These are phyloP conservation scores for Blastobotrys parvus DNA, from an alignment of 805 yeast species.

Conservation along the genomic window DNA sequence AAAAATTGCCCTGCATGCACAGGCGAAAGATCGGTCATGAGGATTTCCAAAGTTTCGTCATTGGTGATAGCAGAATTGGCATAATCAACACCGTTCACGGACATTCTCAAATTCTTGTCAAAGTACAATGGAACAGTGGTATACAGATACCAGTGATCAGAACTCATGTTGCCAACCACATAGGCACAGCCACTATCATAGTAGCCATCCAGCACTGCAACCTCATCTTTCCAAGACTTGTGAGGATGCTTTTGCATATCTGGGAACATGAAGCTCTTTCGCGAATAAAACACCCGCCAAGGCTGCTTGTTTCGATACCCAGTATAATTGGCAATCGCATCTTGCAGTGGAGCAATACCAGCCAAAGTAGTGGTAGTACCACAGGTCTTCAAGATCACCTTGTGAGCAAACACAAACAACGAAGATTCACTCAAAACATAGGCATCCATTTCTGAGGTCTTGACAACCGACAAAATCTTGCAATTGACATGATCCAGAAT, in stretches of 20 bases:
- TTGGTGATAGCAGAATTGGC: slow-evolving; percentile 6
- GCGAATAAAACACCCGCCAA: slow-evolving; percentile 73
- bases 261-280: slow-evolving; percentile 91
- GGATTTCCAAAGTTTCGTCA: slow-evolving; percentile 77
- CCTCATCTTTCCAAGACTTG: slow-evolving; percentile 77
- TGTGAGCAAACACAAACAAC: slow-evolving; percentile 80
- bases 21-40: slow-evolving; percentile 79
- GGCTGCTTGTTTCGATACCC: slow-evolving; percentile 36
- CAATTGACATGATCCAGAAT: slow-evolving; percentile 79
- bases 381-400: slow-evolving; percentile 83
- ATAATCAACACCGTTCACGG: not conserved
- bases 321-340: slow-evolving; percentile 35
- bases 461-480: slow-evolving; percentile 74
- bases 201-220: slow-evolving; percentile 53
- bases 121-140: slow-evolving; percentile 40
- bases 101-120: slow-evolving; percentile 2
- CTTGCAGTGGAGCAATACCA: slow-evolving; percentile 61
- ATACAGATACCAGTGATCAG: slow-evolving; percentile 88
- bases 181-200: slow-evolving; percentile 59
- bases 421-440: slow-evolving; percentile 85
- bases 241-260: slow-evolving; percentile 74
- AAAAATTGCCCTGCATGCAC: slow-evolving; percentile 50
- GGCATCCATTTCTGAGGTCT: slow-evolving; percentile 62
- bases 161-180: slow-evolving; percentile 69
- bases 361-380: slow-evolving; percentile 89